Evolutionary conservation across 1,284 basidiomycete genomes (phyloP), one percentile per base, ranked within the genome.

Genomic region (Ceratorhiza oryzae-sativae): DNA sequence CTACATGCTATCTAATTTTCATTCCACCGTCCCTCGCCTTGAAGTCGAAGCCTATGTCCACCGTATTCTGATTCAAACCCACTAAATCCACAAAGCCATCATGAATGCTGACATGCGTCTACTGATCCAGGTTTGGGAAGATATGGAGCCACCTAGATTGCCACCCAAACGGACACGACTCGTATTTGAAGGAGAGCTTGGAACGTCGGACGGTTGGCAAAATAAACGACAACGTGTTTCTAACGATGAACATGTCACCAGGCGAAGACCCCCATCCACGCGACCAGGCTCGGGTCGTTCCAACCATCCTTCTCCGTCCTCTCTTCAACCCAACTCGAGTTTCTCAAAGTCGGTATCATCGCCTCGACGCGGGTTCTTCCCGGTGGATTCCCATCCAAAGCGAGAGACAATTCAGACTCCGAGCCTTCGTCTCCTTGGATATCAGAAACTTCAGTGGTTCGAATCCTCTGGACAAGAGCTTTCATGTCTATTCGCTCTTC

Each of bases 401-500:
- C 10, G 10, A 39, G 27, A 1, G 25, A 15, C 25, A 45, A 10
- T 18, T 36, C 20, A 36, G 65, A 68, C 27, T 42, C 36, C 12
- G 62, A 32, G 10, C 25, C 49, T 1, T 63, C 42, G 61, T 63
- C 61, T 5, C 63, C 63, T 1, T 67, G 53, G 65, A 23, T 45
- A 12, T 56, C 51, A n/a, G 51, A 55, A 56, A 46, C 25, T 12
- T 68, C 65, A 25, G 2, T 51, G 30, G 65, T 46, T 12, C 45
- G 27, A 20, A 68, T 68, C 10, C 58, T 68, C 39, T 68, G 65
- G 65, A 56, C 39, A 18, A 51, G 65, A 4, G 42, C 53, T 8
- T 68, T 68, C 32, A 68, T 68, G 49, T 68, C 65, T 30, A 41
- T 68, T 2, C 51, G 65, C 18, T 56, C 65, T 15, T 56, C 51